A percentile compares a stretch with the other conserved stretches of the same genome.
phyloP scores from a whole-genome alignment of 257 asterid genomes.

The Thymus mandschuricus region DNA sequence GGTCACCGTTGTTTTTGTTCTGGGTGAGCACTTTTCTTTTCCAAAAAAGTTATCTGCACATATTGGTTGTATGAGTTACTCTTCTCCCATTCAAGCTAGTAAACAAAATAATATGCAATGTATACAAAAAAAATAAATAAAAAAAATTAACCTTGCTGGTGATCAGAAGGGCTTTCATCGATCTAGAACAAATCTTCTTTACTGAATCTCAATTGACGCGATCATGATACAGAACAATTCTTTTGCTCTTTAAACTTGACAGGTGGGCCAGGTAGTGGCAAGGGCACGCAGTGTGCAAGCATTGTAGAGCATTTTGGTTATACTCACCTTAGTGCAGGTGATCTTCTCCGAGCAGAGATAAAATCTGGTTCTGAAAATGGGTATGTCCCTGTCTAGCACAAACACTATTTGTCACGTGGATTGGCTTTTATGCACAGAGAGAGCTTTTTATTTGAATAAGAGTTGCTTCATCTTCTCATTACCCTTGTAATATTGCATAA shows the following conservation, averaged over 20 bases:
- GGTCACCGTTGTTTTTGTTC: conserved; percentile 68
- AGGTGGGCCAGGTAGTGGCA: conserved; percentile 99
- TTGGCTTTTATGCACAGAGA: too few relatives aligned
- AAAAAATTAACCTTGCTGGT: conserved; percentile 16
- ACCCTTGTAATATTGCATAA: conserved; percentile 7
- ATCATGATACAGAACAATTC: conserved; percentile 15
- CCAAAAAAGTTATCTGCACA: not conserved
- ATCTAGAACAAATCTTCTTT: not conserved
- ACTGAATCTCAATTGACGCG: not conserved
- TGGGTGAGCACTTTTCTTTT: conserved; percentile 55
- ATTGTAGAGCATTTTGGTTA: conserved; percentile 84
- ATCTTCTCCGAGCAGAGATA: conserved; percentile 91
- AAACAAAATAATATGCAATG: not conserved
- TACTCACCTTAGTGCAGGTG: conserved; percentile 97
- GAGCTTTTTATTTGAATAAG: not conserved
- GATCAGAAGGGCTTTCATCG: conserved; percentile 33
- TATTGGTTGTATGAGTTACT: not conserved
- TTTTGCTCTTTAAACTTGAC: conserved; percentile 36
- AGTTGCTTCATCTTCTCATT: conserved; percentile 28
- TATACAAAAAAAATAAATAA: too few relatives aligned
- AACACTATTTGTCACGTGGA: too few relatives aligned
- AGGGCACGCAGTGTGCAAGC: conserved; percentile 93
- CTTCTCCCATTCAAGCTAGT: conserved; percentile 6
- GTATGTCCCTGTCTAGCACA: conserved; percentile 26
- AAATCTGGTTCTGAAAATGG: conserved; percentile 73